Percentiles rank a stretch among this genome's conserved stretches.
Evolutionary conservation across 2,329 filamentous ascomycete species (phyloP).

Genomic region (Sclerotinia minor): DNA sequence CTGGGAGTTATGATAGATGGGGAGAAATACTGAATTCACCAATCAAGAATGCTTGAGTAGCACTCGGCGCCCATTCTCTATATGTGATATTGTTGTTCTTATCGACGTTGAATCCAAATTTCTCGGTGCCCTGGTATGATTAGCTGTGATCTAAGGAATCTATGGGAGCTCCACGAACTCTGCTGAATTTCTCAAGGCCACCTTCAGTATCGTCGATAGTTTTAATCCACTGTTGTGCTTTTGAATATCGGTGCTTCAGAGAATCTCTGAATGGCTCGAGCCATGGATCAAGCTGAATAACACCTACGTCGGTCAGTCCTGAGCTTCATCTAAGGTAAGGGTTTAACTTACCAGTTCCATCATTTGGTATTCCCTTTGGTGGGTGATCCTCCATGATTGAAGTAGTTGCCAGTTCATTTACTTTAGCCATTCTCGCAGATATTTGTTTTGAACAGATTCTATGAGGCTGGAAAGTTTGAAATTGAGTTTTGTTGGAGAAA

Average conservation of each 20-base stretch:
- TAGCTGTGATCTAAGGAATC: conserved; percentile 16
- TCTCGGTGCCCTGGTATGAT: conserved; percentile 70
- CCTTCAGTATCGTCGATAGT: conserved; percentile 81
- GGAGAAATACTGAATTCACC: conserved; percentile 82
- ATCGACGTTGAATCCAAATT: conserved; percentile 80
- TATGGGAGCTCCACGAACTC: conserved; percentile 50
- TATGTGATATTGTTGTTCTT: conserved; percentile 84
- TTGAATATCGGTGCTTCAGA: conserved; percentile 73
- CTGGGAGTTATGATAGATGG: conserved; percentile 26
- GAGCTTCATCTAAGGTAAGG: neutral
- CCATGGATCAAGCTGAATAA: conserved; percentile 85
- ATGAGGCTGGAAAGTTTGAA: conserved; percentile 3
- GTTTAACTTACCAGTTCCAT: conserved; percentile 66
- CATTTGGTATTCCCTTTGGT: conserved; percentile 57
- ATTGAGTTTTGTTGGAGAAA: neutral
- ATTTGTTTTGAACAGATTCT: conserved; percentile 14
- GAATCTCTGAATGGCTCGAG: conserved; percentile 80
- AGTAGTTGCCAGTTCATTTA: conserved; percentile 37
- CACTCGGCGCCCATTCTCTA: conserved; percentile 95
- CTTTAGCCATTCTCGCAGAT: conserved; percentile 36
- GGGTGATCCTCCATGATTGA: conserved; percentile 43
- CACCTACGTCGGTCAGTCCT: conserved; percentile 57
- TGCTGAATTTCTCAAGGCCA: conserved; percentile 87
- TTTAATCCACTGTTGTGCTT: conserved; percentile 84
- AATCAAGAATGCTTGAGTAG: conserved; percentile 77